Percentiles rank a stretch among this genome's conserved stretches.
These are phyloP conservation scores for Botrytis byssoidea DNA, from an alignment of 2,329 filamentous ascomycete genomes.

Conservation along the genomic window DNA sequence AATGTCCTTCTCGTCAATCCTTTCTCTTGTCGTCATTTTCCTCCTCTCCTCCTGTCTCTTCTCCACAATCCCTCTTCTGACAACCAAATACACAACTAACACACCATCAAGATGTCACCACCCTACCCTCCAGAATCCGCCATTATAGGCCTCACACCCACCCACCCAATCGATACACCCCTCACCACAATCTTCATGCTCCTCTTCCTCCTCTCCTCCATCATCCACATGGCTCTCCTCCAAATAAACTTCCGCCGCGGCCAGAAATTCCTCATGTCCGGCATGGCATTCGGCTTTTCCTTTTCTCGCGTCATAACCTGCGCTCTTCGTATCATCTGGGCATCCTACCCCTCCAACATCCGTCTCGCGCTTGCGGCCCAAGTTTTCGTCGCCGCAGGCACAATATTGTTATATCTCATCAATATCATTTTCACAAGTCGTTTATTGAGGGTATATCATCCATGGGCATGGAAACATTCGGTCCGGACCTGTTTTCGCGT, in stretches of 20 bases:
- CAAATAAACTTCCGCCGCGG: constrained; percentile 31
- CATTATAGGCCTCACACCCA: constrained; percentile 58
- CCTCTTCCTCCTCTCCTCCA: constrained; percentile 55
- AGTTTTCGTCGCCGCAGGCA: constrained; percentile 36
- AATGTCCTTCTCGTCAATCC: neutral
- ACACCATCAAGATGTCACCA: constrained; percentile 7
- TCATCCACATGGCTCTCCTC: constrained; percentile 58
- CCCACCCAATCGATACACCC: constrained; percentile 58
- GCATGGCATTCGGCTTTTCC: constrained; percentile 57
- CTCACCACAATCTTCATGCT: constrained; percentile 61
- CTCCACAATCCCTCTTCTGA: neutral
- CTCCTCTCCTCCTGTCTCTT: neutral
- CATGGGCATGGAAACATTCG: constrained; percentile 62
- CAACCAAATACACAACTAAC: neutral
- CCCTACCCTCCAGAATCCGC: constrained; percentile 44
- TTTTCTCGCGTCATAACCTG: constrained; percentile 51
- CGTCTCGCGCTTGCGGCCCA: constrained; percentile 5
- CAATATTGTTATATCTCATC: constrained; percentile 71
- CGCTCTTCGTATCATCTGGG: constrained; percentile 49
- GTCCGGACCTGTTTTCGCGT: constrained; percentile 40
- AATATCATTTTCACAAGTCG: constrained; percentile 76
- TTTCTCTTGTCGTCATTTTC: rapidly evolving
- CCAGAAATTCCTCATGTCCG: constrained; percentile 60
- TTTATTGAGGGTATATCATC: constrained; percentile 67
- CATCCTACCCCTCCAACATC: neutral